Conservation (phyloP, 2,329 filamentous ascomycete genomes). For the Phialocephala sp. region DNA sequence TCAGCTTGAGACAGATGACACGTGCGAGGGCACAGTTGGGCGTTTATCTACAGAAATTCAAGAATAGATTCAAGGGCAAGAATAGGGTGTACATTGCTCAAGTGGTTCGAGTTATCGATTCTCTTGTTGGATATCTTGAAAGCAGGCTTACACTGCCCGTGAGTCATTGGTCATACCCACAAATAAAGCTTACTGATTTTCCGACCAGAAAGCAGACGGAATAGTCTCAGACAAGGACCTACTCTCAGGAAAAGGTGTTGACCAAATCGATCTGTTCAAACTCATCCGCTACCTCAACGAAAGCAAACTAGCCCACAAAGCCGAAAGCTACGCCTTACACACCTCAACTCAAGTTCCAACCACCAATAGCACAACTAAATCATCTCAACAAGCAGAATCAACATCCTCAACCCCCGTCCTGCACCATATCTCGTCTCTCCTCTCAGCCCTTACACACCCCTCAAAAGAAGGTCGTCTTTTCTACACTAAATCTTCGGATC, state of each 20-base stretch:
- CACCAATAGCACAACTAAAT: neutral
- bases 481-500: conserved; percentile 54
- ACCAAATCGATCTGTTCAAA: conserved; percentile 94
- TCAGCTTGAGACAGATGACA: conserved; percentile 75
- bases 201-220: conserved; percentile 59
- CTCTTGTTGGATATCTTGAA: conserved; percentile 73
- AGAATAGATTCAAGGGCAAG: conserved; percentile 85
- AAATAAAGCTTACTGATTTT: conserved; percentile 31
- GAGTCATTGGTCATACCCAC: conserved; percentile 26
- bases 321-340: conserved; percentile 83
- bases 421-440: conserved; percentile 68
- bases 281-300: conserved; percentile 86
- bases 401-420: conserved; percentile 39
- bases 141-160: conserved; percentile 56
- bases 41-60: conserved; percentile 84
- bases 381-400: conserved; percentile 7
- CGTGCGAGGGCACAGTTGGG: conserved; percentile 77
- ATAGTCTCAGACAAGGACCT: conserved; percentile 74
- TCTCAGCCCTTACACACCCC: conserved; percentile 85
- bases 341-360: conserved; percentile 44
- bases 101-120: conserved; percentile 81
- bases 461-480: conserved; percentile 73
- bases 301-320: conserved; percentile 91
- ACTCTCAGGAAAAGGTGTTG: conserved; percentile 82
- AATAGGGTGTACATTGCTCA: conserved; percentile 93